Evolutionary conservation across 2,329 filamentous ascomycete genomes (phyloP), one percentile per base, ranked within the genome.

Genomic region (Shiraia bambusicola): DNA sequence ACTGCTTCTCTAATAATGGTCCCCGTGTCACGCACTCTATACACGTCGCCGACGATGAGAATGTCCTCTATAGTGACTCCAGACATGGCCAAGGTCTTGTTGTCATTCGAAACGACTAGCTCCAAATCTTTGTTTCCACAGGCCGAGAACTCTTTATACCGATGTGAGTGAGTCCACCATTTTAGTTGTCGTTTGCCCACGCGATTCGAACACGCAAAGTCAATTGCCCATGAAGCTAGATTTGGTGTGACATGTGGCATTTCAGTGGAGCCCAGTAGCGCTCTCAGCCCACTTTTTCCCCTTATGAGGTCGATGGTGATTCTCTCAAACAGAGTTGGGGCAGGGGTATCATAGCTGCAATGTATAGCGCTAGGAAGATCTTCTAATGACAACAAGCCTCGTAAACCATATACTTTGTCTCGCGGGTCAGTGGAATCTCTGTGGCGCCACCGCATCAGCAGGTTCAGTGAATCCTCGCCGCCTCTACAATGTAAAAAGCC

Each of bases 361-460:
- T 24, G 8, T 13, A 28, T 37, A 1, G 45, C 46, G n/a, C 38
- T 48, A 1, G 45, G 44, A 3, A 53, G 27, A 1, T 16, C 29
- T 2, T 32, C 16, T 0, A 16, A 13, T 5, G 35, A 25, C 11
- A 54, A 28, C 10, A 60, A 28, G 4, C 54, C 56, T 1, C 59
- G 30, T 10, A 62, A 32, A 3, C 50, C 57, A 22, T 58, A 60
- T 1, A 62, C 44, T 24, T 60, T 62, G 32, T 62, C 58, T 16
- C 50, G 48, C 6, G 54, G 40, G 36, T 62, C 51, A 1, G 50
- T 56, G 7, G 51, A 51, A n/a, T 52, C 17, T 6, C 53, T 35
- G 26, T 52, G 45, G 2, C 53, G 41, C 53, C 50, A 56, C 7
- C 50, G 46, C 48, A 58, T 54, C 4, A 56, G 43, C n/a, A 51